phyloP scores from a whole-genome alignment of 768 basidiomycete genomes.

The Suillus luteus region DNA sequence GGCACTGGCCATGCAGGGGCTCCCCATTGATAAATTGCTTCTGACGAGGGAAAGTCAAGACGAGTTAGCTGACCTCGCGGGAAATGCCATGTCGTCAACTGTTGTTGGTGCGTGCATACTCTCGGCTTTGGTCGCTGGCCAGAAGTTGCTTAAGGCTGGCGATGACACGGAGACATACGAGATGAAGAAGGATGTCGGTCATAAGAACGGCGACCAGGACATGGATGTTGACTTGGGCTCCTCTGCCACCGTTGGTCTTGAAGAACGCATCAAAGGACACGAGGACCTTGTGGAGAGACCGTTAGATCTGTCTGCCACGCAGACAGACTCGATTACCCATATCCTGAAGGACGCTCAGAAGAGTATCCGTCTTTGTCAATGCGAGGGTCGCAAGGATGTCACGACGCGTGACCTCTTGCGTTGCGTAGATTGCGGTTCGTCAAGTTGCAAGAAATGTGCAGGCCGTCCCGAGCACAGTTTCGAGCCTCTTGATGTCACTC shows the following conservation, averaged over 20 bases:
- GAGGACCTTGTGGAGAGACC: slow-evolving; percentile 62
- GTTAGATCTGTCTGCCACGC: slow-evolving; percentile 66
- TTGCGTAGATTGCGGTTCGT: slow-evolving; percentile 76
- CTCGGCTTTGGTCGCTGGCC: slow-evolving; percentile 71
- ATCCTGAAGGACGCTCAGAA: slow-evolving; percentile 65
- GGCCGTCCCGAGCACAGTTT: slow-evolving; percentile 90
- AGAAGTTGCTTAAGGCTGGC: slow-evolving; percentile 66
- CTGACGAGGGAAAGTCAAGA: slow-evolving; percentile 93
- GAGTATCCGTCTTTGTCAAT: slow-evolving; percentile 83
- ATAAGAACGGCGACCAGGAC: slow-evolving; percentile 35
- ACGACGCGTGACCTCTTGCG: slow-evolving; percentile 64
- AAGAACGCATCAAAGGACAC: slow-evolving; percentile 69
- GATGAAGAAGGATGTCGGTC: slow-evolving; percentile 48
- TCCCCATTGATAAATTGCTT: slow-evolving; percentile 89
- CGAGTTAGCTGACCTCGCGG: slow-evolving; percentile 90
- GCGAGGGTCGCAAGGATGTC: slow-evolving; percentile 84
- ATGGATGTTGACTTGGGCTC: slow-evolving; percentile 53
- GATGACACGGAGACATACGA: slow-evolving; percentile 70
- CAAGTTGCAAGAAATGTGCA: slow-evolving; percentile 84
- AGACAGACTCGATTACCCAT: slow-evolving; percentile 46
- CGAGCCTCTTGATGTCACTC: slow-evolving; percentile 49
- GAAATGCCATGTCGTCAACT: slow-evolving; percentile 97
- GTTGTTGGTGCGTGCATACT: slow-evolving; percentile 91
- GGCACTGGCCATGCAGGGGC: slow-evolving; percentile 90
- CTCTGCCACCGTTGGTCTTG: slow-evolving; percentile 28